phyloP scores from a whole-genome alignment of 371 early-diverging fungal species.

The Apophysomyces variabilis region DNA sequence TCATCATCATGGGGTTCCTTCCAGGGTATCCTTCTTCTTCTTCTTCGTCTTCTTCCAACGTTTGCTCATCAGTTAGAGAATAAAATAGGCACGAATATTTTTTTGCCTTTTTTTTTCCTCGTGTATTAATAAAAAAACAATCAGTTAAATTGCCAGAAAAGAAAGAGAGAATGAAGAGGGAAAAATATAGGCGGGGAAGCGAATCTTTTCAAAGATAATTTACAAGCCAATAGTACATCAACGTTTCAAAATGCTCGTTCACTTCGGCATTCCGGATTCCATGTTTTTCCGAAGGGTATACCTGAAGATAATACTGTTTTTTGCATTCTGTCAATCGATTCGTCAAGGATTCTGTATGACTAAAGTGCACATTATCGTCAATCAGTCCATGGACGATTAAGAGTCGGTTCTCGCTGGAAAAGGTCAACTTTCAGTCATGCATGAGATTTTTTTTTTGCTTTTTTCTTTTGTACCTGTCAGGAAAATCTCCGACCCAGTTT shows the following conservation, averaged over 20 bases:
- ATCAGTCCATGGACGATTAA: conserved; percentile 78
- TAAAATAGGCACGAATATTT: not conserved
- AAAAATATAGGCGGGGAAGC: not conserved
- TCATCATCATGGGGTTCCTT: no score
- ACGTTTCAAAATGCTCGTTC: conserved; percentile 83
- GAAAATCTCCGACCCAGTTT: conserved; percentile 59
- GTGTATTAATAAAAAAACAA: not conserved
- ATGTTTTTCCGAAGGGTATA: conserved; percentile 79
- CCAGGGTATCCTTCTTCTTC: no score
- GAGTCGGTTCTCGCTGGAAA: conserved; percentile 62
- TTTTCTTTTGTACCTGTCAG: conserved; percentile 52
- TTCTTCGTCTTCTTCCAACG: no score
- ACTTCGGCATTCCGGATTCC: conserved; percentile 72
- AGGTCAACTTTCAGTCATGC: conserved; percentile 6
- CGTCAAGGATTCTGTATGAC: conserved; percentile 66
- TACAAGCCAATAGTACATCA: conserved; percentile 74
- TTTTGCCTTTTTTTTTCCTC: no score
- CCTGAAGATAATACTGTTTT: conserved; percentile 69
- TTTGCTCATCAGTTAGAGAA: not conserved
- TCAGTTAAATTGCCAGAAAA: conserved; percentile 1
- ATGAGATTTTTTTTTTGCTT: not conserved
- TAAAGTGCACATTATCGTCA: conserved; percentile 87
- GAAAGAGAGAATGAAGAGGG: not conserved
- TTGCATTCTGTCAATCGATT: conserved; percentile 58
- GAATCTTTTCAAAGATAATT: conserved; percentile 50